phyloP scores from a whole-genome alignment of 2,329 filamentous ascomycete genomes.

The Pseudocercospora pini-densiflorae region DNA sequence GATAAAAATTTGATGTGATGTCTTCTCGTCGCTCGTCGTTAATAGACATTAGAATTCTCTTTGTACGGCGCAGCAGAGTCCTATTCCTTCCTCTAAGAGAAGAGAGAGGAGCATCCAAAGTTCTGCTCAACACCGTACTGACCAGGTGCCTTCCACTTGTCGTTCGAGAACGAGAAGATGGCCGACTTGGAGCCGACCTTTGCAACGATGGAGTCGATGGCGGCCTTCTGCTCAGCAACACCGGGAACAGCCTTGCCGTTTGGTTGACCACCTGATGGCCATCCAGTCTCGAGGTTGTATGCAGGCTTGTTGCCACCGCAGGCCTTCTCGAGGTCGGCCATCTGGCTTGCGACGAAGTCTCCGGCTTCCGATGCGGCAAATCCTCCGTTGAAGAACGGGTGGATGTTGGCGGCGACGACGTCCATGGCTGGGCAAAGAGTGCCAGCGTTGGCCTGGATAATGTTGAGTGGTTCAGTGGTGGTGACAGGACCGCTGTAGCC shows the following conservation, averaged over 20 bases:
- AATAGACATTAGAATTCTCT: neutral
- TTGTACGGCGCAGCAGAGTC: neutral
- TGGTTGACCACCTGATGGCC: slow-evolving; percentile 72
- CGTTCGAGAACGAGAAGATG: slow-evolving; percentile 82
- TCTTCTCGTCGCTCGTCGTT: neutral
- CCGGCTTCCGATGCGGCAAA: slow-evolving; percentile 70
- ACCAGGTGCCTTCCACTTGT: slow-evolving; percentile 79
- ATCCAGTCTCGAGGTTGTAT: slow-evolving; percentile 89
- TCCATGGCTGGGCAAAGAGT: slow-evolving; percentile 76
- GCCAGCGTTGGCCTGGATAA: slow-evolving; percentile 68
- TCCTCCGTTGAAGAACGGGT: slow-evolving; percentile 88
- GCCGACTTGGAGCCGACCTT: slow-evolving; percentile 70
- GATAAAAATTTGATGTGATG: neutral
- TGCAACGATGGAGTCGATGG: slow-evolving; percentile 72
- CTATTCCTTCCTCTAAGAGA: slow-evolving; percentile 37
- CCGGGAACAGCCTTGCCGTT: slow-evolving; percentile 78
- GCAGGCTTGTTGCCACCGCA: slow-evolving; percentile 71
- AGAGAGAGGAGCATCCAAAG: slow-evolving; percentile 67
- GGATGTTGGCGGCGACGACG: slow-evolving; percentile 82
- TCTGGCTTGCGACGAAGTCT: slow-evolving; percentile 73
- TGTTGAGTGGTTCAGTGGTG: slow-evolving; percentile 82
- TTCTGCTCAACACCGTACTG: slow-evolving; percentile 74
- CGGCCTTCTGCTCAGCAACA: slow-evolving; percentile 66
- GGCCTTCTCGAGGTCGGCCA: slow-evolving; percentile 69
- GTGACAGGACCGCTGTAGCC: slow-evolving; percentile 74